Conservation (phyloP, 2,329 filamentous ascomycete species). For the Aspergillus tubingensis region DNA sequence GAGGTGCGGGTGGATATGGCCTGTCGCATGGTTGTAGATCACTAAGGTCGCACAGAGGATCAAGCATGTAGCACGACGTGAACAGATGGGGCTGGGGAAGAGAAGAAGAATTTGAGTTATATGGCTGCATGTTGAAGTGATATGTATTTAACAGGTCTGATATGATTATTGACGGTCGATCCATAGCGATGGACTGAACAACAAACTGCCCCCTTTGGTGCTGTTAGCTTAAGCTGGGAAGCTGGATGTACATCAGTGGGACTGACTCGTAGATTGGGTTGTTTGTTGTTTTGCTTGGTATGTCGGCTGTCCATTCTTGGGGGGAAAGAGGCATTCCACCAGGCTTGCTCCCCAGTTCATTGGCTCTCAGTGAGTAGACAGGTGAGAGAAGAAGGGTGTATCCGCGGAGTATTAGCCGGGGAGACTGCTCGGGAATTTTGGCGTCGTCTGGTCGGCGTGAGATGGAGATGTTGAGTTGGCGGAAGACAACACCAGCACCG, state of each 20-base stretch:
- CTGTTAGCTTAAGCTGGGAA: neutral
- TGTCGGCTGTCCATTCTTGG: too few species aligned
- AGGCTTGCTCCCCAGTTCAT: too few species aligned
- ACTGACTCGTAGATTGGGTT: neutral
- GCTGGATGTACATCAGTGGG: neutral
- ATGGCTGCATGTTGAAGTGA: neutral
- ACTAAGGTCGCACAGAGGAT: neutral
- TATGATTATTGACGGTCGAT: neutral
- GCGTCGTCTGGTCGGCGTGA: too few species aligned
- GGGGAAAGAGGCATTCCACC: too few species aligned
- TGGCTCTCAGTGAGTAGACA: too few species aligned
- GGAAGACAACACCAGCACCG: too few species aligned
- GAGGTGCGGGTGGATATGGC: neutral
- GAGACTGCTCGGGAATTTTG: too few species aligned
- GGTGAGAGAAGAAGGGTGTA: too few species aligned
- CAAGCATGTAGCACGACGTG: neutral
- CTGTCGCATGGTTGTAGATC: neutral
- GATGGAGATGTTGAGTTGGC: too few species aligned
- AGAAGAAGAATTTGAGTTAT: neutral
- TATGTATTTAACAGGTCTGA: neutral
- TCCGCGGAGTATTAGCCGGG: too few species aligned
- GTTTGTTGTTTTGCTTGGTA: neutral
- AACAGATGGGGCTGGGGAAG: neutral
- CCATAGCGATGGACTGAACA: neutral
- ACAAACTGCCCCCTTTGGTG: neutral